phyloP scores from a whole-genome alignment of 1,284 basidiomycete genomes.

The Melampsora americana region DNA sequence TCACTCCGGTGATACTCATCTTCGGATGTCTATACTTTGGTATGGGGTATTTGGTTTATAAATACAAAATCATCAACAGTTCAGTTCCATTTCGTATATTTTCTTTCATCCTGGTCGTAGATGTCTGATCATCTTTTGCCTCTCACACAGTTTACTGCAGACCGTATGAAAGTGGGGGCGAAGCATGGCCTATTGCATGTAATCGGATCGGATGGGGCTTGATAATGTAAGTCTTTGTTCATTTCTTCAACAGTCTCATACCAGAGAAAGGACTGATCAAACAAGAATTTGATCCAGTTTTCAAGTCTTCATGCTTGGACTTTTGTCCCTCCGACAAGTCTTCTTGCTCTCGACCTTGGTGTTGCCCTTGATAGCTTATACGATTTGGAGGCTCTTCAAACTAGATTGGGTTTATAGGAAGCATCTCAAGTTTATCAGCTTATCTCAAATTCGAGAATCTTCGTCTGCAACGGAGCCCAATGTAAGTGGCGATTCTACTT shows the following conservation, averaged over 20 bases:
- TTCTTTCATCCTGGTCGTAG: not conserved
- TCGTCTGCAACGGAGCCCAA: not conserved
- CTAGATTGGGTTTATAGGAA: constrained; percentile 25
- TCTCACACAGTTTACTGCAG: constrained; percentile 29
- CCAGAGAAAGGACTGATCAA: not conserved
- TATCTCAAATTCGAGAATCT: constrained; percentile 21
- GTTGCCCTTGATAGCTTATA: constrained; percentile 30
- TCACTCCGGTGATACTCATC: constrained; percentile 51
- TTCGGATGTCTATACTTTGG: constrained; percentile 53
- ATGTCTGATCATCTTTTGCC: not conserved
- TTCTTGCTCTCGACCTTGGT: constrained; percentile 38
- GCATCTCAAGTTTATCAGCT: constrained; percentile 22
- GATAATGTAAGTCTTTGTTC: constrained; percentile 21
- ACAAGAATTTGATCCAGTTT: constrained; percentile 4
- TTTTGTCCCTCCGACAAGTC: constrained; percentile 42
- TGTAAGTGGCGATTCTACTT: not conserved
- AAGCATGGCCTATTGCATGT: constrained; percentile 39
- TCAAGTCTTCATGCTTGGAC: constrained; percentile 44
- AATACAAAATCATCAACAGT: constrained; percentile 54
- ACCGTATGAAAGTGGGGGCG: constrained; percentile 37
- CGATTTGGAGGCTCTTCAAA: constrained; percentile 21
- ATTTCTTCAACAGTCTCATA: not conserved
- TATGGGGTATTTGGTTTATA: constrained; percentile 53
- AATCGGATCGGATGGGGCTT: constrained; percentile 41
- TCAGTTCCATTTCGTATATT: not conserved